Conservation (phyloP, 202 grass and related monocot genomes). For the Hordeum pubiflorum region DNA sequence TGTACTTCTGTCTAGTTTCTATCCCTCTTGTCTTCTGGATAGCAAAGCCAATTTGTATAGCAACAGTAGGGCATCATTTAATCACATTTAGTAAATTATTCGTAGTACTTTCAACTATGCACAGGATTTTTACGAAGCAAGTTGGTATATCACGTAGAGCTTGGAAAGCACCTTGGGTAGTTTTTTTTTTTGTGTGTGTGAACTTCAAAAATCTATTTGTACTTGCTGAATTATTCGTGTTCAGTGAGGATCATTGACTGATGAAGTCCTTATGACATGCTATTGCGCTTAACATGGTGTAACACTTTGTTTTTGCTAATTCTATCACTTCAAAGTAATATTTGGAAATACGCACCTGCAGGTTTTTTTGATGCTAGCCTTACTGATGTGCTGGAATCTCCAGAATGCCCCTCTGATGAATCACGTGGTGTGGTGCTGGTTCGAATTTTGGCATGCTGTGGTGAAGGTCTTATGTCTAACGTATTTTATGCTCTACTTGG, state of each 20-base stretch:
- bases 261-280: slow-evolving; percentile 14
- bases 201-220: neutral
- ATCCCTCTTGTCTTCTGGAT: neutral
- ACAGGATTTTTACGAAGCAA: neutral
- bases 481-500: slow-evolving; percentile 85
- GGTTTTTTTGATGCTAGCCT: slow-evolving; percentile 81
- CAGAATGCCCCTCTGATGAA: slow-evolving; percentile 38
- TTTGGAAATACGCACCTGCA: slow-evolving; percentile 37
- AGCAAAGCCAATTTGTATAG: neutral
- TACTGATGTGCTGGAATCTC: slow-evolving; percentile 51
- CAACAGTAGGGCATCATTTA: neutral
- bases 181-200: neutral
- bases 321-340: slow-evolving; percentile 23
- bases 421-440: slow-evolving; percentile 53
- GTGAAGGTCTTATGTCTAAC: slow-evolving; percentile 83
- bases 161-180: neutral
- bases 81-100: neutral
- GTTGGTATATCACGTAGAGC: neutral
- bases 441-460: slow-evolving; percentile 62
- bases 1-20: slow-evolving; percentile 12
- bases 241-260: neutral
- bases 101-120: neutral
- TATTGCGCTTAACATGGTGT: neutral
- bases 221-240: neutral
- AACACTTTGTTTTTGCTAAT: neutral